Evolutionary conservation across 2,329 filamentous ascomycete genomes (phyloP), one percentile per base, ranked within the genome.

Genomic region (Ophiostoma tasmaniense): DNA sequence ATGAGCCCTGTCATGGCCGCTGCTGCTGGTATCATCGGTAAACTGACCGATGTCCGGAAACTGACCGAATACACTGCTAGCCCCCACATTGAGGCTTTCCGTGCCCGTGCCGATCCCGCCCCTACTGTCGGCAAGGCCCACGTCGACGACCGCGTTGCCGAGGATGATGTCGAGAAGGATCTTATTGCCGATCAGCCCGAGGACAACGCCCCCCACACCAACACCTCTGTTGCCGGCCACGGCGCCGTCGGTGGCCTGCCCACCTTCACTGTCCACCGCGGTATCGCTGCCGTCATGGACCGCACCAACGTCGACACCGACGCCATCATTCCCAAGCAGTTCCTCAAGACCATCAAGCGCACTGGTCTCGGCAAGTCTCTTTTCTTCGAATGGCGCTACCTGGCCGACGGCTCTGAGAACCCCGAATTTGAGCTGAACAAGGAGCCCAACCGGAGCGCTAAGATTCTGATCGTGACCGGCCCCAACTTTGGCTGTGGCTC

Each of bases 1-100:
- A 96, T 98, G 90, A 97, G 94, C 3, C 95, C 95, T 17, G 93
- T 93, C 72, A 98, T 97, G 91, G 95, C 94, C 65, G 95, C 94
- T 3, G 93, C 93, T 2, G 92, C 92, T 30, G 93, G 90, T 71
- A 90, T 99, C 71, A 89, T 89, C 67, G 95, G 95, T 73, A 97
- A 92, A 82, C 89, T 99, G 64, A 87, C 94, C 42, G 95, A 99
- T 77, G 92, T 98, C 59, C 89, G 95, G 71, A 91, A 93, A 76
- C 81, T 96, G 71, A 84, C 89, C 33, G 80, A 85, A 69, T 85
- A 86, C 82, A 80, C 83, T 76, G 79, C 84, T 78, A 83, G 81
- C 78, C 81, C 85, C 11, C 78, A 90, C 82, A 81, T 92, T 52
- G 82, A 85, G 73, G 83, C 89, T 35, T 83, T 80, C 72, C 78